Base-by-base conservation (phyloP, 768 basidiomycete genomes). In the Lanmaoa pseudosensibilis region DNA sequence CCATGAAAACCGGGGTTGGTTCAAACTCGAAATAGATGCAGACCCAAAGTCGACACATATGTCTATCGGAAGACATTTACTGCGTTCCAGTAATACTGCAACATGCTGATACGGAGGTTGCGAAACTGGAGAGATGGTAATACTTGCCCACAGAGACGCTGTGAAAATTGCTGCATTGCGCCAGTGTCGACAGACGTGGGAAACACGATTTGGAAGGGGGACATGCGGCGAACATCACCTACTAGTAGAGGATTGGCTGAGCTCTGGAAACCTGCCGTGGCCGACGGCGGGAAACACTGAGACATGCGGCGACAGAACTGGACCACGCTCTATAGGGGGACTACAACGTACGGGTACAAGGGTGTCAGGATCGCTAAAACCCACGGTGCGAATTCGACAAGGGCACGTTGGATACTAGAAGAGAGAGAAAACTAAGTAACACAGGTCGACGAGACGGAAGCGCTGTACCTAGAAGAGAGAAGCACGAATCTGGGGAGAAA, bases 131-230 rank as follows among this genome's bases (percentile, higher is more conserved):
- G 46, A 49, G 13, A 64, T 39, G 10, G 15, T 9, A 46, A 87
- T 69, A 38, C 49, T 65, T 3, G 79, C 78, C 85, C 85, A 87
- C 7, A 86, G 74, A 18, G 71, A 67, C 1, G 83, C 78, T 1
- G 79, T 78, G 27, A 76, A 75, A 32, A 85, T 49, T 10, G 82
- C 78, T 4, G 75, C 60, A 30, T 67, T 72, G 36, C 84, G 80
- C 84, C 84, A 86, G 41, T 77, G 80, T 19, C 63, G 69, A 66
- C 84, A 85, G 8, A 85, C 79, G 58, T 85, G 84, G 13, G 83
- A 84, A 15, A 79, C 82, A 59, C 75, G 15, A 84, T 74, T 54
- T 81, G 78, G 64, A 83, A 83, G 3, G 75, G 57, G 19, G 65
- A 67, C 32, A 30, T 11, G 33, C 13, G 18, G 19, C 46, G 58